These are phyloP conservation scores for Metschnikowia arizonensis DNA, from an alignment of 805 yeast species.

Conservation along the genomic window DNA sequence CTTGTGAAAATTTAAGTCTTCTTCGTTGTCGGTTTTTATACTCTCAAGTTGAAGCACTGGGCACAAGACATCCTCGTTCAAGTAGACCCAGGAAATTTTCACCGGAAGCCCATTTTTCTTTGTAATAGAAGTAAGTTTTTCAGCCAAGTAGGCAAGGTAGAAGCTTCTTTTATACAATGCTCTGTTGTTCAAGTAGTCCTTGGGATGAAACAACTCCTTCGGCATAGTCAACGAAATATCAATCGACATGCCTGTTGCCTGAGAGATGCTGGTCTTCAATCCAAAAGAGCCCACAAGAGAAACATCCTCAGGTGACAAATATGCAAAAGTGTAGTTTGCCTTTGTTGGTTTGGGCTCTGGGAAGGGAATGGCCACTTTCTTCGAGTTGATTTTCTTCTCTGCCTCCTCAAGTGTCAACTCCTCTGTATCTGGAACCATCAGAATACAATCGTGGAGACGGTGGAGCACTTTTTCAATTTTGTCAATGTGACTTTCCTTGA, in stretches of 20 bases:
- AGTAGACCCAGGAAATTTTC: constrained; percentile 56
- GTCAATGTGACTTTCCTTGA: constrained; percentile 64
- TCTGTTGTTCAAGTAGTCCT: constrained; percentile 87
- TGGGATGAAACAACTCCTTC: constrained; percentile 62
- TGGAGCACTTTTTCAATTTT: constrained; percentile 73
- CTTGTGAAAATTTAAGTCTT: constrained; percentile 54
- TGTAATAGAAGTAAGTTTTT: constrained; percentile 51
- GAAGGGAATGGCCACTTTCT: constrained; percentile 68
- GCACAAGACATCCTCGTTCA: constrained; percentile 71
- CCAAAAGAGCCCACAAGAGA: constrained; percentile 88
- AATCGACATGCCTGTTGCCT: constrained; percentile 58
- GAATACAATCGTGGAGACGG: constrained; percentile 63
- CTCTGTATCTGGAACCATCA: constrained; percentile 52
- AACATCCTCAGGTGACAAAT: constrained; percentile 64
- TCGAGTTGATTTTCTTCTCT: constrained; percentile 47
- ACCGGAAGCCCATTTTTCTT: constrained; percentile 57
- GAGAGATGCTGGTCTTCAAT: constrained; percentile 70
- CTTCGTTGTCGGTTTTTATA: constrained; percentile 43
- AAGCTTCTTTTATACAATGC: constrained; percentile 87
- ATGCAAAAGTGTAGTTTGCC: constrained; percentile 68
- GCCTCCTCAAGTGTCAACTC: constrained; percentile 56
- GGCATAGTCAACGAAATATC: constrained; percentile 89
- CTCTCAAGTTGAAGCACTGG: constrained; percentile 70
- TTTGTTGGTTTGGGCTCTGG: constrained; percentile 84
- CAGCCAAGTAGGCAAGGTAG: constrained; percentile 75